phyloP scores from a whole-genome alignment of 2,329 filamentous ascomycete species.

The Penicillium sp. region DNA sequence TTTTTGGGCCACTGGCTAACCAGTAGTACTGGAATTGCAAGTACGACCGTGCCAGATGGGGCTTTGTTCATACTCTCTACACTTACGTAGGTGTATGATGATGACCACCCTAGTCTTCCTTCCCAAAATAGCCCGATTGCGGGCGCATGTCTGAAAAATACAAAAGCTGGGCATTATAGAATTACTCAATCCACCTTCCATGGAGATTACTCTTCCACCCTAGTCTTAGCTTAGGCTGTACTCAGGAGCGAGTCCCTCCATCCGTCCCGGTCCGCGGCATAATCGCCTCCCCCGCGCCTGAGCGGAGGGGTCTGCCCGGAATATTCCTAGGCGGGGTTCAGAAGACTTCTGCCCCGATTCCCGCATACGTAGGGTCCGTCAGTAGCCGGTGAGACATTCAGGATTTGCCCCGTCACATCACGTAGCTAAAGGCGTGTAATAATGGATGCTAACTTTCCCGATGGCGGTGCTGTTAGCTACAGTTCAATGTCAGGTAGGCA shows the following conservation, averaged over 20 bases:
- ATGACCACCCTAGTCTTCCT: not conserved
- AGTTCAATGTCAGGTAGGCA: not conserved
- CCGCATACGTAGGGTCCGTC: conserved; percentile 10
- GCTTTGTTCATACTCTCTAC: not conserved
- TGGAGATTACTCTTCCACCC: not conserved
- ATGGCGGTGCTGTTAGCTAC: not conserved
- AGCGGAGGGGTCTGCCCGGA: conserved; percentile 10
- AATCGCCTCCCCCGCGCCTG: conserved; percentile 1
- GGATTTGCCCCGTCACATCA: not conserved
- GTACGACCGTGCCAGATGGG: not conserved
- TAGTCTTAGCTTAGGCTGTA: not conserved
- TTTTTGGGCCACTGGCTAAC: not conserved
- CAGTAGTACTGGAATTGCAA: not conserved
- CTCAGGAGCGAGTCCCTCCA: not conserved
- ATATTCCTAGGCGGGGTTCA: conserved; percentile 18
- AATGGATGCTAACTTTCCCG: not conserved
- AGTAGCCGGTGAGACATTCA: conserved; percentile 10
- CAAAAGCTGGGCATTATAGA: conserved; percentile 27
- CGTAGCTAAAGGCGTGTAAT: not conserved
- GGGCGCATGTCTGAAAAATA: conserved; percentile 1
- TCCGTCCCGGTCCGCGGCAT: conserved; percentile 1
- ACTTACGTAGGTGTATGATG: not conserved
- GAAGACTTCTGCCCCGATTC: conserved; percentile 6
- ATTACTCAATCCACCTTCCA: conserved; percentile 8
- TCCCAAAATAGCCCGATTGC: conserved; percentile 1